Evolutionary conservation across 768 basidiomycete species (phyloP), one percentile per base, ranked within the genome.

Genomic region (Boletus eberwhitei): DNA sequence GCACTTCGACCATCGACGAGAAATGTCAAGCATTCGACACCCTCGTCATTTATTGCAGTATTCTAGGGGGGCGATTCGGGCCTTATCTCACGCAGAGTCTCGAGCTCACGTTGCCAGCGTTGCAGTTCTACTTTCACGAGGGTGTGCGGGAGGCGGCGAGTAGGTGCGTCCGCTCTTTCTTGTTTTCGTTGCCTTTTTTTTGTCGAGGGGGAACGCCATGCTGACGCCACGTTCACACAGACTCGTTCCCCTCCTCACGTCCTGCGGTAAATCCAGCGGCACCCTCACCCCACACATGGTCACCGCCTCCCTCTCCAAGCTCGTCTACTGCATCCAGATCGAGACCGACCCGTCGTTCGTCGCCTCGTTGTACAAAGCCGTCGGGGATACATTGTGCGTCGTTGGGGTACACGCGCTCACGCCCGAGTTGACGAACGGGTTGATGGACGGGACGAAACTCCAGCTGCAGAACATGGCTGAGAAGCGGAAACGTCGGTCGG

Each of bases 11-110:
- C 1, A 84, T 93, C 61, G 90, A 93, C 64, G 90, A 93, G 60
- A 93, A 93, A 64, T 90, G 89, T 53, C 87, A 90, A 64, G 90
- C 91, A 3, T 90, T 92, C 59, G 88, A 91, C 64, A 91, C 88
- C n/a, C 77, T 93, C 8, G 83, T 91, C 14, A 87, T 91, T 21
- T 88, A 91, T 64, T 85, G 83, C 58, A 86, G 84, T 39, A 84
- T 86, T 5, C 77, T 93, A 0, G 81, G 81, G 0, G 72, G 79
- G 1, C 75, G 78, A 3, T 91, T 90, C 60, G 84, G 82, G 1
- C 88, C 89, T 0, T 93, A 89, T 62, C 73, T 93, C 2, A 66
- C 82, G 24, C 88, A 87, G 62, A 80, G 79, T 11, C 75, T 93
- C 4, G 86, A 89, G 62, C 79, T 92, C 4, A 80, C 87, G 2